Evolutionary conservation across 768 basidiomycete genomes (phyloP).

Genomic region (Tremella yokohamensis): DNA sequence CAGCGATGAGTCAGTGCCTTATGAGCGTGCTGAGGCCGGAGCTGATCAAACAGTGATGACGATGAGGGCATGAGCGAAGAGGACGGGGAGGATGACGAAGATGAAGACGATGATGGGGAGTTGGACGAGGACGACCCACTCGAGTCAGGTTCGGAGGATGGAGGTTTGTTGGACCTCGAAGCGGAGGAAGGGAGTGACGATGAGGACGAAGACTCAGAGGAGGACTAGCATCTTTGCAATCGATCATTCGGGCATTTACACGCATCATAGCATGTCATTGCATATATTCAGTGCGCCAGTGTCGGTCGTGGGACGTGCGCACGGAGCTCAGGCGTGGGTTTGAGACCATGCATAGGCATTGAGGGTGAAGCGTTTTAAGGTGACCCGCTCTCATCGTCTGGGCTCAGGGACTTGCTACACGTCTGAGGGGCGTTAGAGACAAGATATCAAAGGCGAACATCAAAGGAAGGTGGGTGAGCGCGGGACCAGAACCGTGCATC

Average conservation of each 20-base stretch:
- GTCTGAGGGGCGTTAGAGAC: too few relatives aligned
- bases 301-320: too few relatives aligned
- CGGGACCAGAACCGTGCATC: too few relatives aligned
- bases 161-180: constrained; percentile 26
- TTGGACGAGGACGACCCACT: constrained; percentile 58
- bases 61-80: constrained; percentile 51
- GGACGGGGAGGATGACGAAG: constrained; percentile 52
- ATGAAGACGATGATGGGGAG: constrained; percentile 65
- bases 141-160: constrained; percentile 37
- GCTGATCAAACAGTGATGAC: constrained; percentile 53
- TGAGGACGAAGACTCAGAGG: constrained; percentile 29
- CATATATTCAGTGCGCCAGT: too few relatives aligned
- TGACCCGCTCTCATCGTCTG: too few relatives aligned
- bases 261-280: too few relatives aligned
- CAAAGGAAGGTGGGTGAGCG: too few relatives aligned
- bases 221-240: background rate
- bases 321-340: too few relatives aligned
- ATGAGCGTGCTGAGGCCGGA: constrained; percentile 61
- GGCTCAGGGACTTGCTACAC: too few relatives aligned
- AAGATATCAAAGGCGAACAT: too few relatives aligned
- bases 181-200: constrained; percentile 27
- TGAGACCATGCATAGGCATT: too few relatives aligned
- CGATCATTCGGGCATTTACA: background rate
- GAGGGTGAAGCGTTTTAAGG: too few relatives aligned
- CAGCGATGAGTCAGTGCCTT: constrained; percentile 64